A percentile compares a stretch with the other conserved stretches of the same genome.
These are phyloP conservation scores for Leccinum solheimii DNA, from an alignment of 1,284 basidiomycete species.

Conservation along the genomic window DNA sequence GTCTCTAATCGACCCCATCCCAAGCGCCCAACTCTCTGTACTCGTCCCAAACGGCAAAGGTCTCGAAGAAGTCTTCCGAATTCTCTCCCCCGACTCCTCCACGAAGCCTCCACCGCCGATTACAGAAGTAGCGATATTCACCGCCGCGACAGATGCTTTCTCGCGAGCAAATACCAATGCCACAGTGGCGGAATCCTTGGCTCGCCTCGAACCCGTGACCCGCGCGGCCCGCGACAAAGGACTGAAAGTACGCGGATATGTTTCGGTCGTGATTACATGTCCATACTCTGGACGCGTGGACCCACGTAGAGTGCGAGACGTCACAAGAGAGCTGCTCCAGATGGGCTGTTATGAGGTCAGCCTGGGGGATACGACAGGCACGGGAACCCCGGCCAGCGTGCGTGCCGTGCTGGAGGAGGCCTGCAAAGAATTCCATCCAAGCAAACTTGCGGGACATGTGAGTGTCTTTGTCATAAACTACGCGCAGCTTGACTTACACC, in stretches of 20 bases:
- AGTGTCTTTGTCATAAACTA: slow-evolving; percentile 25
- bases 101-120: slow-evolving; percentile 49
- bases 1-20: slow-evolving; percentile 50
- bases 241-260: slow-evolving; percentile 83
- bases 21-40: slow-evolving; percentile 73
- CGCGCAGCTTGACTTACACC: background rate
- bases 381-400: slow-evolving; percentile 75
- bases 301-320: slow-evolving; percentile 63
- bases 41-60: slow-evolving; percentile 86
- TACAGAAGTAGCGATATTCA: slow-evolving; percentile 89
- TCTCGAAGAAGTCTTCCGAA: slow-evolving; percentile 62
- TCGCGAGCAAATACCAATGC: slow-evolving; percentile 85
- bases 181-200: slow-evolving; percentile 72
- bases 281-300: slow-evolving; percentile 85
- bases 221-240: slow-evolving; percentile 59
- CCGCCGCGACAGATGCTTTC: slow-evolving; percentile 87
- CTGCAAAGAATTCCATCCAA: slow-evolving; percentile 58
- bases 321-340: slow-evolving; percentile 70
- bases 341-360: slow-evolving; percentile 80
- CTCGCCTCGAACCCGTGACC: slow-evolving; percentile 64
- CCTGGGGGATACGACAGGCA: slow-evolving; percentile 90
- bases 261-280: slow-evolving; percentile 82
- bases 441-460: slow-evolving; percentile 74
- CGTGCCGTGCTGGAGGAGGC: slow-evolving; percentile 71
- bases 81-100: slow-evolving; percentile 41